These are phyloP conservation scores for Microcera coccophila DNA, from an alignment of 2,329 filamentous ascomycete genomes.

Conservation along the genomic window DNA sequence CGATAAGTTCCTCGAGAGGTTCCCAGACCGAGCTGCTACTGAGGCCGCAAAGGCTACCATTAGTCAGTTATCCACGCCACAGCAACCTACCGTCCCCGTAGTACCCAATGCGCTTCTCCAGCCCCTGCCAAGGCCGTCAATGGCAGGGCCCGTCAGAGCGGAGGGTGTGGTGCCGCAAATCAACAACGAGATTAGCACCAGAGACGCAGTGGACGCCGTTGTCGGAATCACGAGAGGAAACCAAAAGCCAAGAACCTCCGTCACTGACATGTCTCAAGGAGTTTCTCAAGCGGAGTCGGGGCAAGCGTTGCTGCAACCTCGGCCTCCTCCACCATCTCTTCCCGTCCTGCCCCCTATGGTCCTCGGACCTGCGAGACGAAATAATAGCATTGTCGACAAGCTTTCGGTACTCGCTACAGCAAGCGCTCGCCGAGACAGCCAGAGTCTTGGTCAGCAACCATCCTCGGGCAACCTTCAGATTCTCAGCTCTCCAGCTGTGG, in stretches of 20 bases:
- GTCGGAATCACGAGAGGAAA: slow-evolving; percentile 25
- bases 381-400: slow-evolving; percentile 29
- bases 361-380: slow-evolving; percentile 22
- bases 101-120: slow-evolving; percentile 12
- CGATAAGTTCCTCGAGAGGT: slow-evolving; percentile 38
- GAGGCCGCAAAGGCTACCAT: slow-evolving; percentile 27
- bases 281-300: slow-evolving; percentile 18
- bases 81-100: slow-evolving; percentile 6
- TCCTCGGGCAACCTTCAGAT: slow-evolving; percentile 22
- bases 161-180: slow-evolving; percentile 11
- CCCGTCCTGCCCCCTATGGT: slow-evolving; percentile 22
- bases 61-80: slow-evolving; percentile 12
- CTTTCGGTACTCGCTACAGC: slow-evolving; percentile 38
- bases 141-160: slow-evolving; percentile 14
- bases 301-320: slow-evolving; percentile 20
- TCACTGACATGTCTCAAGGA: slow-evolving; percentile 6
- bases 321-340: slow-evolving; percentile 15
- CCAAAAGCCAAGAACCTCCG: slow-evolving; percentile 10
- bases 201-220: slow-evolving; percentile 25
- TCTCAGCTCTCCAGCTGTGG: slow-evolving; percentile 17
- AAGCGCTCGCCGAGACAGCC: slow-evolving; percentile 29
- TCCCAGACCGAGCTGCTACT: slow-evolving; percentile 30
- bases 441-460: slow-evolving; percentile 18
- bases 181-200: slow-evolving; percentile 20
- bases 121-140: slow-evolving; percentile 18